These are phyloP conservation scores for Venturia aucupariae DNA, from an alignment of 2,329 filamentous ascomycete species.

Conservation along the genomic window DNA sequence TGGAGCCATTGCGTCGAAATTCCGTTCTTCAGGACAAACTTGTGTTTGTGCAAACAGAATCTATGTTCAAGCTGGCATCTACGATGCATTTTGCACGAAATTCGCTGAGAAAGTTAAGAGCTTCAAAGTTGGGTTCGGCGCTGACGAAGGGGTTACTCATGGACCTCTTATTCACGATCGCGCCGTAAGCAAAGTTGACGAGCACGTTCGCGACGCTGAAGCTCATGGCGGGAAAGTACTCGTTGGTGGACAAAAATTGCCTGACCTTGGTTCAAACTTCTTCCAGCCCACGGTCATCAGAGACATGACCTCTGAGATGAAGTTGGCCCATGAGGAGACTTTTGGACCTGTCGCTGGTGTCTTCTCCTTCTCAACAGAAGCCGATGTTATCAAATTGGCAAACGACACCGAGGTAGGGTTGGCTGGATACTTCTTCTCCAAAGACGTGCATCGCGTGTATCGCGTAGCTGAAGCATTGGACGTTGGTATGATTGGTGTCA, in stretches of 20 bases:
- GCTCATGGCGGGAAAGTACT: slow-evolving; percentile 68
- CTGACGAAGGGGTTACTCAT: slow-evolving; percentile 61
- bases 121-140: slow-evolving; percentile 71
- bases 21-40: slow-evolving; percentile 90
- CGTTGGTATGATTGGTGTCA: slow-evolving; percentile 73
- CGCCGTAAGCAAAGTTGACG: slow-evolving; percentile 68
- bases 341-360: slow-evolving; percentile 90
- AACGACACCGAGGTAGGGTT: slow-evolving; percentile 79
- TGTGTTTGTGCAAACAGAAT: slow-evolving; percentile 75
- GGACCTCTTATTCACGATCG: slow-evolving; percentile 79
- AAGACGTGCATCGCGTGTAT: slow-evolving; percentile 49
- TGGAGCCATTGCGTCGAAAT: slow-evolving; percentile 79
- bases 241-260: slow-evolving; percentile 63
- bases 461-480: slow-evolving; percentile 58
- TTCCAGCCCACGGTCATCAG: slow-evolving; percentile 84
- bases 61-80: slow-evolving; percentile 68
- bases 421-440: slow-evolving; percentile 86
- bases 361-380: slow-evolving; percentile 81
- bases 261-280: slow-evolving; percentile 74
- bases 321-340: slow-evolving; percentile 77
- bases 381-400: slow-evolving; percentile 75
- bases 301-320: slow-evolving; percentile 79
- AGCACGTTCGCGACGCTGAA: slow-evolving; percentile 70
- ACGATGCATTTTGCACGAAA: slow-evolving; percentile 61
- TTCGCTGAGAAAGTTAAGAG: slow-evolving; percentile 62